Evolutionary conservation across 2,329 filamentous ascomycete species (phyloP).

Genomic region (Drechmeria coniospora): DNA sequence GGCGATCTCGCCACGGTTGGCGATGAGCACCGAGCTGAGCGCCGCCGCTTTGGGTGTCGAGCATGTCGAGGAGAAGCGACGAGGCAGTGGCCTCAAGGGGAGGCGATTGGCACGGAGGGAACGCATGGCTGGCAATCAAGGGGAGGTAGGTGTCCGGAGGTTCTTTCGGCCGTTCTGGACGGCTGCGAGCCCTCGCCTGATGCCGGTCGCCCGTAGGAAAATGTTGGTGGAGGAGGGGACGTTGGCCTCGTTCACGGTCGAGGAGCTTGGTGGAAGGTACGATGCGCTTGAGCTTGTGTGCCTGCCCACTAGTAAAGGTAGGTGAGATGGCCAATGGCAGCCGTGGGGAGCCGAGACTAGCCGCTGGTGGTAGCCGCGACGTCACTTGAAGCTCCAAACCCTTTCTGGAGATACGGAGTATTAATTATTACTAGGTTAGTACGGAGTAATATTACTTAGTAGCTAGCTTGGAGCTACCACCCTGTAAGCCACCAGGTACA

Average conservation of each 20-base stretch:
- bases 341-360: slow-evolving; percentile 20
- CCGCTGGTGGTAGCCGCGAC: no score
- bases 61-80: slow-evolving; percentile 16
- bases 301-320: neutral
- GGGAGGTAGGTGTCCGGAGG: no score
- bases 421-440: no score
- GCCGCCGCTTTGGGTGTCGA: slow-evolving; percentile 25
- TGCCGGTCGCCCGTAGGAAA: no score
- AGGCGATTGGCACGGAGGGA: slow-evolving; percentile 36
- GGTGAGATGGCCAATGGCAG: slow-evolving; percentile 3
- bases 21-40: slow-evolving; percentile 75
- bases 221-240: neutral
- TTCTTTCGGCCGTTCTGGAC: neutral
- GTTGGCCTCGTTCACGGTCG: neutral
- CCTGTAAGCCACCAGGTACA: no score
- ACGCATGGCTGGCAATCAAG: slow-evolving; percentile 28
- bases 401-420: no score
- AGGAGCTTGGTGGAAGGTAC: neutral
- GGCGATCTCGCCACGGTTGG: slow-evolving; percentile 93
- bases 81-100: slow-evolving; percentile 28
- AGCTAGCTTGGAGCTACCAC: no score
- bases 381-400: no score
- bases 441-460: no score
- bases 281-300: neutral
- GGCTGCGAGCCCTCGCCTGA: neutral